Evolutionary conservation across 345 rosid genomes (phyloP), one percentile per base, ranked within the genome.

Genomic region (Cardamine occulta): DNA sequence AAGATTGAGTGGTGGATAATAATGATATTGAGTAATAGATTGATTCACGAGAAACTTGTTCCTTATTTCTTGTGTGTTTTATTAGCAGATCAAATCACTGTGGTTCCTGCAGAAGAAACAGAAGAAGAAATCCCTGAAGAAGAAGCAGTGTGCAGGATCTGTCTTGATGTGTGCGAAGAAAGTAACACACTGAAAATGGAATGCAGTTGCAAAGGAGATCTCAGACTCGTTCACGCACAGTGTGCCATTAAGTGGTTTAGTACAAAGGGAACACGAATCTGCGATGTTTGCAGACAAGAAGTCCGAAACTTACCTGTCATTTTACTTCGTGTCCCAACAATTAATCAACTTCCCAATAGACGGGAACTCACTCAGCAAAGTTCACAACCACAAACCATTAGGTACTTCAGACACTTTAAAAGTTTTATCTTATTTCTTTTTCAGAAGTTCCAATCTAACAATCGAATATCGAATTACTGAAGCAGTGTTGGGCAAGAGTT

Each of bases 81-180:
- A 19, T 48, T 66, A 59, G 74, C 86, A 87, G 98, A 88, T 87
- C 83, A 93, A 77, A 85, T 88, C 59, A 74, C 75, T 69, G 81
- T 86, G 4, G 84, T 67, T 75, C 80, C 91, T 8, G 11, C 39
- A 2, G 91, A 87, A 80, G 87, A 24, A 48, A 80, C 85, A 17
- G 97, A 90, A 75, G 97, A 91, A 86, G 96, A 94, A 80, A 94
- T 94, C 63, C 93, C 95, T 13, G 98, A 94, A 85, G 98, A 94
- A 82, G 97, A 94, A 78, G 98, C 98, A 3, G 87, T 87, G 47
- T 91, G 98, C 82, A 84, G 97, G 85, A 94, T 94, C 64, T 94
- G 97, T 81, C 82, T 87, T 18, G 98, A 91, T 59, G 86, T 53
- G 52, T 94, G 97, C 44, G 84, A 90, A 63, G 98, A 91, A 83